A percentile compares a stretch with the other conserved stretches of the same genome.
phyloP scores from a whole-genome alignment of 2,329 filamentous ascomycete genomes.

The Claviceps pazoutovae region DNA sequence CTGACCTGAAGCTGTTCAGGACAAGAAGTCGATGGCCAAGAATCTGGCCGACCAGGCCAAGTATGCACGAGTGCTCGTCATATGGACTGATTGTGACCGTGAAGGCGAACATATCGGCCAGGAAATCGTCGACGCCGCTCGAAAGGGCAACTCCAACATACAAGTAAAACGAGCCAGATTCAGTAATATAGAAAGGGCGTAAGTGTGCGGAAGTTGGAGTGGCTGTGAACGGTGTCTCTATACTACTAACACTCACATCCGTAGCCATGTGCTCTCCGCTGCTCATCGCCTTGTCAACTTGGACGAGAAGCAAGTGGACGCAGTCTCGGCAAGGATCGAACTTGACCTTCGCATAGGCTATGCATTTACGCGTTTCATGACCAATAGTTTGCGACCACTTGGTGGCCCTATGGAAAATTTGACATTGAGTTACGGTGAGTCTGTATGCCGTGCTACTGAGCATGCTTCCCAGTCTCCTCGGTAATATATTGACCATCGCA shows the following conservation, averaged over 20 bases:
- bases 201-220: slow-evolving; percentile 17
- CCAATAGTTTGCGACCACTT: slow-evolving; percentile 59
- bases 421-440: slow-evolving; percentile 67
- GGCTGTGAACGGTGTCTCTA: neutral
- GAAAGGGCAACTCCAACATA: slow-evolving; percentile 57
- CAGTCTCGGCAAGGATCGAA: slow-evolving; percentile 80
- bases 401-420: slow-evolving; percentile 51
- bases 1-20: slow-evolving; percentile 27
- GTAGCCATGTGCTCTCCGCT: slow-evolving; percentile 75
- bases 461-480: neutral
- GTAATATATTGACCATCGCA: neutral
- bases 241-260: slow-evolving; percentile 5
- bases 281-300: slow-evolving; percentile 63
- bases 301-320: slow-evolving; percentile 75
- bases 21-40: slow-evolving; percentile 65
- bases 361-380: slow-evolving; percentile 82
- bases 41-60: slow-evolving; percentile 75
- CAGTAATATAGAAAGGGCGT: slow-evolving; percentile 91
- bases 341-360: slow-evolving; percentile 85
- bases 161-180: slow-evolving; percentile 78
- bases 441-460: neutral
- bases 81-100: slow-evolving; percentile 97
- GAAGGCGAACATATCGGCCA: slow-evolving; percentile 94
- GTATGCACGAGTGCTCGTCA: slow-evolving; percentile 63
- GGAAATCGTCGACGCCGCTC: slow-evolving; percentile 74